A percentile compares a stretch with the other conserved stretches of the same genome.
phyloP scores from a whole-genome alignment of 2,329 filamentous ascomycete genomes.

The Myriosclerotinia scirpicola region DNA sequence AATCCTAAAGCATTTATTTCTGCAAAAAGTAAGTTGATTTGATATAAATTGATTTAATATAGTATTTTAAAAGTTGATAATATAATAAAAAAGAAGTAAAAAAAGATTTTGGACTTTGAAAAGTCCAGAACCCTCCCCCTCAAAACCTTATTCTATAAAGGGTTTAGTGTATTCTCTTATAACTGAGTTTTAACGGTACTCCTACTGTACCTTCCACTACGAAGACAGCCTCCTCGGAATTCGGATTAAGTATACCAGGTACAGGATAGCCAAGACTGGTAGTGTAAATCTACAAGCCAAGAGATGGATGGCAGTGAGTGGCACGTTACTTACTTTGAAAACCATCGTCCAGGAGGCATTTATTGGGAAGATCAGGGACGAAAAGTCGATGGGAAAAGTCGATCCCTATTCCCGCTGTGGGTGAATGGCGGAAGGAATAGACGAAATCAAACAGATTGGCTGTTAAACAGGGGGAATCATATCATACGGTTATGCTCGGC shows the following conservation, averaged over 20 bases:
- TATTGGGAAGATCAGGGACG: background rate
- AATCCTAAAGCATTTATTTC: no score
- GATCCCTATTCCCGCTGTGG: background rate
- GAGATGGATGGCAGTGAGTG: no score
- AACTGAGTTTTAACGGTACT: no score
- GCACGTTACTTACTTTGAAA: no score
- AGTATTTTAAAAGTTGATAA: no score
- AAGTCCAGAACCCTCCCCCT: background rate
- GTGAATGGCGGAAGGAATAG: background rate
- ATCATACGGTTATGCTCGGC: background rate
- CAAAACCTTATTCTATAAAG: no score
- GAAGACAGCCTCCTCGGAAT: constrained; percentile 1
- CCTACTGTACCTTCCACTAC: background rate
- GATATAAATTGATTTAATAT: no score
- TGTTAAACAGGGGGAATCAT: background rate
- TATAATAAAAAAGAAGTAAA: no score
- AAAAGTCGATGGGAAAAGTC: background rate
- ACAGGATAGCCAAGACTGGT: background rate
- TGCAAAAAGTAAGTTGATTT: no score
- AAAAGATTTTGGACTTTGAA: no score
- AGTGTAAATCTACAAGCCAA: background rate
- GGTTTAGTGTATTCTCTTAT: no score
- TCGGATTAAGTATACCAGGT: background rate
- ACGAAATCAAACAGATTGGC: background rate
- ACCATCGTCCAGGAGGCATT: background rate